Conservation (phyloP, 23 red algal species). For the Gracilaria gracilis region DNA sequence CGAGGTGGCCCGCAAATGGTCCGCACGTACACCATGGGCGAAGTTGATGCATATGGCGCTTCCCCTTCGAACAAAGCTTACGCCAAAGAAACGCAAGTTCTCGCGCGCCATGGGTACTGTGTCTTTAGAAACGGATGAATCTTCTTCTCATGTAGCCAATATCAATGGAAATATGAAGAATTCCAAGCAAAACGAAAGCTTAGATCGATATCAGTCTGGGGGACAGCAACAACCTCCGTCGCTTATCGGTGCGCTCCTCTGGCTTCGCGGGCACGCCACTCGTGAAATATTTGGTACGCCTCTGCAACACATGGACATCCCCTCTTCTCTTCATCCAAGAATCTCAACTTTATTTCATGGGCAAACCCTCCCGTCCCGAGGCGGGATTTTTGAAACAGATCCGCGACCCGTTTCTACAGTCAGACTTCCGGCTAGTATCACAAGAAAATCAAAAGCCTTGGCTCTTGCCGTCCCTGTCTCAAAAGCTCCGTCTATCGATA, state of each 20-base stretch:
- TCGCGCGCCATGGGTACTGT: neutral
- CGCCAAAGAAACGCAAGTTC: constrained; percentile 10
- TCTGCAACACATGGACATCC: constrained; percentile 13
- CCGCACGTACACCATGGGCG: neutral
- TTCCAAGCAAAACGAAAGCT: neutral
- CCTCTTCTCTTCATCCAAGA: neutral
- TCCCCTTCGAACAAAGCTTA: neutral
- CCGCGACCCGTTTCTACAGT: neutral
- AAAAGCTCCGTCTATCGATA: neutral
- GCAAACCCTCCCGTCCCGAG: neutral
- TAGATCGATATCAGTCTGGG: neutral
- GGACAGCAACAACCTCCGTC: neutral
- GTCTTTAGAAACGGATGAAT: constrained; percentile 3
- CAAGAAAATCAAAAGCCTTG: neutral
- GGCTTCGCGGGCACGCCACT: constrained; percentile 14
- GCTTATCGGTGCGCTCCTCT: constrained; percentile 9
- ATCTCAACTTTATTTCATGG: constrained; percentile 6
- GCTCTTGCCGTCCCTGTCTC: neutral
- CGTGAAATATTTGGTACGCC: constrained; percentile 13
- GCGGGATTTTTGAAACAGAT: neutral
- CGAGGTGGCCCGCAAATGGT: neutral
- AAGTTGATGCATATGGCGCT: constrained; percentile 13
- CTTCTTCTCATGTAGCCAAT: constrained; percentile 5
- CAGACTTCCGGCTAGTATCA: neutral
- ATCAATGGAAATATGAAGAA: constrained; percentile 8